These are phyloP conservation scores for Beauveria asiatica DNA, from an alignment of 2,329 filamentous ascomycete species.

Conservation along the genomic window DNA sequence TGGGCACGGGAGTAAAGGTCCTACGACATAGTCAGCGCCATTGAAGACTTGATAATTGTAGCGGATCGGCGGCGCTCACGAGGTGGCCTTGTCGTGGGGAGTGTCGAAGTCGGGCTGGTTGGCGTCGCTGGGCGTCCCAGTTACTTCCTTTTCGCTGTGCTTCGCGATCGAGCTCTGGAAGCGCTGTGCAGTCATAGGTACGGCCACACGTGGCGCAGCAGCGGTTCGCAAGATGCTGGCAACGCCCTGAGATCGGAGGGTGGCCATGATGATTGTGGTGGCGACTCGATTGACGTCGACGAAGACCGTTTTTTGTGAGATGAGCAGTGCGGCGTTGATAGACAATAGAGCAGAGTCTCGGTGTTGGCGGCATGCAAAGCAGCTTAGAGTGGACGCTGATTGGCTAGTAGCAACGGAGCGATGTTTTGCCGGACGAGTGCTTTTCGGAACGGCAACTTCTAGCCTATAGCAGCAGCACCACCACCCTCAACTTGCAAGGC, in stretches of 20 bases:
- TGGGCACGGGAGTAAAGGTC: conserved; percentile 83
- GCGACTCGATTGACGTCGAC: conserved; percentile 10
- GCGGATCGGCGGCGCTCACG: conserved; percentile 43
- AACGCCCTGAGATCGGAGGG: conserved; percentile 50
- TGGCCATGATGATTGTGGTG: conserved; percentile 44
- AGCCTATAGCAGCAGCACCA: conserved; percentile 18
- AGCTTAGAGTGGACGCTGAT: conserved; percentile 26
- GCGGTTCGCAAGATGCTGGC: conserved; percentile 43
- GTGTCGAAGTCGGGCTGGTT: conserved; percentile 78
- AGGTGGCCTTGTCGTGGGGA: conserved; percentile 79
- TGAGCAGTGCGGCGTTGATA: conserved; percentile 5
- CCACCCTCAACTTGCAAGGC: conserved; percentile 11
- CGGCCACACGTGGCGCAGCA: conserved; percentile 27
- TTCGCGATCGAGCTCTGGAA: conserved; percentile 43
- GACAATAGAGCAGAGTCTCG: not conserved
- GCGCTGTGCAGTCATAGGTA: conserved; percentile 40
- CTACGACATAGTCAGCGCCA: conserved; percentile 36
- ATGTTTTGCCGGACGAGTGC: conserved; percentile 40
- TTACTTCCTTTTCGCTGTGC: conserved; percentile 21
- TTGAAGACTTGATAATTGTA: not conserved
- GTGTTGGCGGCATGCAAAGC: not conserved
- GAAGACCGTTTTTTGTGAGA: not conserved
- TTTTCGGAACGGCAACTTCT: conserved; percentile 33
- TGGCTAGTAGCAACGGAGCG: conserved; percentile 30
- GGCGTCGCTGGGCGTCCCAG: conserved; percentile 25